phyloP scores from a whole-genome alignment of 2,329 filamentous ascomycete species.

The Coniochaeta sp. region DNA sequence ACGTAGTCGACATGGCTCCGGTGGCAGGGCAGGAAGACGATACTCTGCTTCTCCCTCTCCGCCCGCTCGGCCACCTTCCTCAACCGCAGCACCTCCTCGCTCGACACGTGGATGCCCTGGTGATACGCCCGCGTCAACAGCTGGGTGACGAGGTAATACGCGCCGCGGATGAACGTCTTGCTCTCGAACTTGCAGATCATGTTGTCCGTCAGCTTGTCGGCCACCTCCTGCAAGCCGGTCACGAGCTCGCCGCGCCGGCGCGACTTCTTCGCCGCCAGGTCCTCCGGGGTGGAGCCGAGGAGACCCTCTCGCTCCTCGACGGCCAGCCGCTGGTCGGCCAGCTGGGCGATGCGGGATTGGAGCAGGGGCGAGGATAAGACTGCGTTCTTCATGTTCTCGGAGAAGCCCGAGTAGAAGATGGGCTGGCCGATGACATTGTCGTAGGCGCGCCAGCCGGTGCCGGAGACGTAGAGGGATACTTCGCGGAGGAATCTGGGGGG shows the following conservation, averaged over 20 bases:
- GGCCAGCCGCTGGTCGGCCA: conserved; percentile 66
- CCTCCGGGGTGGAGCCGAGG: conserved; percentile 37
- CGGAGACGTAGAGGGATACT: conserved; percentile 86
- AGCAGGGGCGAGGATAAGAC: conserved; percentile 73
- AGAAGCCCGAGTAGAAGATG: conserved; percentile 88
- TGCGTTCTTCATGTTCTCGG: conserved; percentile 75
- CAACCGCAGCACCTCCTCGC: conserved; percentile 81
- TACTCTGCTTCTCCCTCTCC: conserved; percentile 81
- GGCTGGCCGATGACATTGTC: conserved; percentile 85
- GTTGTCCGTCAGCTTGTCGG: conserved; percentile 77
- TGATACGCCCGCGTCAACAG: conserved; percentile 89
- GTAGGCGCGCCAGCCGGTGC: conserved; percentile 92
- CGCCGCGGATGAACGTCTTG: conserved; percentile 82
- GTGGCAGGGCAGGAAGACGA: conserved; percentile 92
- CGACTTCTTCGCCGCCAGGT: conserved; percentile 41
- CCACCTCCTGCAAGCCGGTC: conserved; percentile 67
- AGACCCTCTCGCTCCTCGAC: conserved; percentile 72
- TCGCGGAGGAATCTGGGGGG: conserved; percentile 86
- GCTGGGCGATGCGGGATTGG: conserved; percentile 62
- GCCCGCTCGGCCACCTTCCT: conserved; percentile 77
- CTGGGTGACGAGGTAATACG: conserved; percentile 85
- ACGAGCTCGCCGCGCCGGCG: conserved; percentile 60
- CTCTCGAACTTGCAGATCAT: conserved; percentile 99
- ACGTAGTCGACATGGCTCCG: conserved; percentile 96
- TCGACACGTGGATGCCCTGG: conserved; percentile 93